phyloP scores from a whole-genome alignment of 768 basidiomycete genomes.

The Crucibulum laeve region DNA sequence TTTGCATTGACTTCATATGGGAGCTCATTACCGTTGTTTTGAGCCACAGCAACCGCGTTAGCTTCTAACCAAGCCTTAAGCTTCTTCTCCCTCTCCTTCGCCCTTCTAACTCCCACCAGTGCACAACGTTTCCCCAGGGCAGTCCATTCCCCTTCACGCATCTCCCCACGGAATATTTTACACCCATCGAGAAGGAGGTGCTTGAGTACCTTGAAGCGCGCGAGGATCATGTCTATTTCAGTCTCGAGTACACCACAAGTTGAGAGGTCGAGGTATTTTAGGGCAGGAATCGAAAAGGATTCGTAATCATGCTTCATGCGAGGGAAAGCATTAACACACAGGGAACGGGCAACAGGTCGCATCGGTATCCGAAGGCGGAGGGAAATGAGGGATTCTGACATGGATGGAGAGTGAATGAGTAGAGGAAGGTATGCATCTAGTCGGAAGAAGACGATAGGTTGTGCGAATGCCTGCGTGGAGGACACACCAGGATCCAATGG shows the following conservation, averaged over 20 bases:
- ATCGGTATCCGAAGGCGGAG: slow-evolving; percentile 72
- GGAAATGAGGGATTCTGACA: slow-evolving; percentile 49
- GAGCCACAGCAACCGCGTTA: slow-evolving; percentile 9
- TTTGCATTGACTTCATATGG: slow-evolving; percentile 5
- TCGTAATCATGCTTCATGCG: slow-evolving; percentile 5
- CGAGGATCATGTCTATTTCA: slow-evolving; percentile 52
- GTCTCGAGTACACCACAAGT: slow-evolving; percentile 54
- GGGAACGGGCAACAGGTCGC: slow-evolving; percentile 46
- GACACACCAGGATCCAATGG: slow-evolving; percentile 37
- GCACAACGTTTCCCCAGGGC: slow-evolving; percentile 61
- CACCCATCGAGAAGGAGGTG: slow-evolving; percentile 75
- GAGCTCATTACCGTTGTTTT: slow-evolving; percentile 5
- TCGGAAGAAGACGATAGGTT: slow-evolving; percentile 84
- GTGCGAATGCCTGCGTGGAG: slow-evolving; percentile 54
- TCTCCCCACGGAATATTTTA: slow-evolving; percentile 46
- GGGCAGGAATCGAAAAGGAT: slow-evolving; percentile 32
- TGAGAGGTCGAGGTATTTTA: slow-evolving; percentile 72
- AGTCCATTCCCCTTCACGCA: slow-evolving; percentile 53
- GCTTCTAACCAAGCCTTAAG: slow-evolving; percentile 48
- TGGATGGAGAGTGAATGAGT: slow-evolving; percentile 38
- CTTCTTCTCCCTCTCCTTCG: slow-evolving; percentile 64
- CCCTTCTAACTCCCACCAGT: slow-evolving; percentile 53
- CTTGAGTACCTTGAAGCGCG: slow-evolving; percentile 43
- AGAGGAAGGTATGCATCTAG: slow-evolving; percentile 46
- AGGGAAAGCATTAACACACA: slow-evolving; percentile 19